These are phyloP conservation scores for Xylaria nigripes DNA, from an alignment of 495 filamentous ascomycete genomes.

Conservation along the genomic window DNA sequence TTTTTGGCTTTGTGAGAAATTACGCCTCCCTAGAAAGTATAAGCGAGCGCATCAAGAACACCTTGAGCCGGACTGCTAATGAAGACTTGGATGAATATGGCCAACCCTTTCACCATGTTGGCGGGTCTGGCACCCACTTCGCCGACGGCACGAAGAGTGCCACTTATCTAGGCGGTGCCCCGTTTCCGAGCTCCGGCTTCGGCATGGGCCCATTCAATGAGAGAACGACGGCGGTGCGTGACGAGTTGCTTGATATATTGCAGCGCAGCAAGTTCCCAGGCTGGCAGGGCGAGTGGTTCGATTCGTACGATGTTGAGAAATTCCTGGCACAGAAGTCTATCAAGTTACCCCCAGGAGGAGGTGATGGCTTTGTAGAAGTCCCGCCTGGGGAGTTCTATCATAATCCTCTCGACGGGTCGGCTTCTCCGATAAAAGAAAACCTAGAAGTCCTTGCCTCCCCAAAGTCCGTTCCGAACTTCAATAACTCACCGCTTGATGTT, in stretches of 20 bases:
- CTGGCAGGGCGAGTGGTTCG: conserved; percentile 64
- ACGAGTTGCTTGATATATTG: conserved; percentile 24
- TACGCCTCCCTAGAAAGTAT: conserved; percentile 46
- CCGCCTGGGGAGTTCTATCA: conserved; percentile 29
- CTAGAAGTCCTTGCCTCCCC: conserved; percentile 1
- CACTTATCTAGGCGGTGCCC: conserved; percentile 25
- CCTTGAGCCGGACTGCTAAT: conserved; percentile 31
- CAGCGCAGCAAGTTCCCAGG: conserved; percentile 40
- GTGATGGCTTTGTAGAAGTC: conserved; percentile 41
- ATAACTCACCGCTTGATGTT: not conserved
- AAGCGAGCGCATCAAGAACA: conserved; percentile 33
- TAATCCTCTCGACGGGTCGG: conserved; percentile 4
- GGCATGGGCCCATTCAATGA: conserved; percentile 34
- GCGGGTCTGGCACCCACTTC: conserved; percentile 62
- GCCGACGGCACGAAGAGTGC: conserved; percentile 1
- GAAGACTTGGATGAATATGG: conserved; percentile 52
- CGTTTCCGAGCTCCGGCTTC: conserved; percentile 34
- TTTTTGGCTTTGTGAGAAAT: conserved; percentile 60
- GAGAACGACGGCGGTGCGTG: conserved; percentile 21
- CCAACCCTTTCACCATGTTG: conserved; percentile 57
- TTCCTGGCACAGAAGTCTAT: conserved; percentile 56
- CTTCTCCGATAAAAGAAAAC: conserved; percentile 2
- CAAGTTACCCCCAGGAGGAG: conserved; percentile 40
- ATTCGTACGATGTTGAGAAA: conserved; percentile 62
- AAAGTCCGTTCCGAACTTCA: not conserved